Percentiles rank a stretch among this genome's conserved stretches.
phyloP scores from a whole-genome alignment of 2,329 filamentous ascomycete species.

The Immersiporthe knoxdaviesiana region DNA sequence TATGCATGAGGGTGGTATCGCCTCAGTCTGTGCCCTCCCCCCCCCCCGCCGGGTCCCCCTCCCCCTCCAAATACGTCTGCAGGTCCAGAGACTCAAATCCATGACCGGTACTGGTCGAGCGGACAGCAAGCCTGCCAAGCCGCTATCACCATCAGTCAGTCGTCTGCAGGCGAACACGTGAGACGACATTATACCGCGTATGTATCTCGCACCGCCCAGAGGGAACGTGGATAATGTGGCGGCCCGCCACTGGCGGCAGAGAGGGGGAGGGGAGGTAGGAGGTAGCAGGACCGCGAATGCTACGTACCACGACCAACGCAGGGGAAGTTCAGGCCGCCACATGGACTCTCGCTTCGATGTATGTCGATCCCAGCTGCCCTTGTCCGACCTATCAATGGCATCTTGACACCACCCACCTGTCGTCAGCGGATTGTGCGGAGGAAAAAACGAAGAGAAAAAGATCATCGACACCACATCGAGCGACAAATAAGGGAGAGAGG shows the following conservation, averaged over 20 bases:
- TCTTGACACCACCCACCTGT: not conserved
- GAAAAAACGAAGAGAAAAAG: not conserved
- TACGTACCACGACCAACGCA: slow-evolving; percentile 10
- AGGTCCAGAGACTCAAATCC: not conserved
- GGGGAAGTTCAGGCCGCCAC: slow-evolving; percentile 14
- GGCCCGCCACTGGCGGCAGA: slow-evolving; percentile 6
- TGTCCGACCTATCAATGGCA: not conserved
- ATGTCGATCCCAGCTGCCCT: not conserved
- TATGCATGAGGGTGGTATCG: not conserved
- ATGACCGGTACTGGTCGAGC: slow-evolving; percentile 8
- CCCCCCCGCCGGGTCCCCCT: not conserved
- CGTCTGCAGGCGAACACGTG: slow-evolving; percentile 22
- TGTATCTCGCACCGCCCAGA: slow-evolving; percentile 14
- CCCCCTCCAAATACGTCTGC: not conserved
- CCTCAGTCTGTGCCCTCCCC: not conserved
- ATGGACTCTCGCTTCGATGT: not conserved
- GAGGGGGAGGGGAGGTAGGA: not conserved
- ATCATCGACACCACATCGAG: not conserved
- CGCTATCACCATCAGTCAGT: slow-evolving; percentile 21
- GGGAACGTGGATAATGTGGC: slow-evolving; percentile 24
- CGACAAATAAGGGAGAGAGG: not conserved
- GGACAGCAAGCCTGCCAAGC: slow-evolving; percentile 24
- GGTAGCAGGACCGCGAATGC: slow-evolving; percentile 10
- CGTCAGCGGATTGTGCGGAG: not conserved
- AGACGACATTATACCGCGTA: slow-evolving; percentile 5